Base-by-base conservation (phyloP, 2,329 filamentous ascomycete species). In the Furcasterigmium furcatum region DNA sequence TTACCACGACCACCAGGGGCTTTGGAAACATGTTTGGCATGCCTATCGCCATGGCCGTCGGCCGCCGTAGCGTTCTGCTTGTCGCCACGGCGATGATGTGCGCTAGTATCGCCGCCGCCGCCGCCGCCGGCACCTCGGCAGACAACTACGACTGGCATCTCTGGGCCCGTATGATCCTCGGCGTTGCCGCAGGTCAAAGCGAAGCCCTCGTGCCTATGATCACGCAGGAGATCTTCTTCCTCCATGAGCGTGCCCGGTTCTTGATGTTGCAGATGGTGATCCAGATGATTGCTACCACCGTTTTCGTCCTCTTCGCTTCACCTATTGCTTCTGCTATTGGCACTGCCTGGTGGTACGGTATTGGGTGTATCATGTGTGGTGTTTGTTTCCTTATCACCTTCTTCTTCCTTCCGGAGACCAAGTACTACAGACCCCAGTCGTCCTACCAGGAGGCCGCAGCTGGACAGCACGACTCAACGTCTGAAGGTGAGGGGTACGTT, bases 161-260 rank as follows among this genome's bases (percentile, higher is more conserved):
- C 19, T 62, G 53, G 2, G 59, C 62, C 2, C 60, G 68, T 3
- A 63, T 66, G 58, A 35, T 71, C 0, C 53, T 71, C 7, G 66
- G 65, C 1, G 46, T 72, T 5, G 62, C 66, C 3, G 66, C 67
- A 5, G 68, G 67, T 7, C 67, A 71, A 49, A 68, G 64, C 41
- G 68, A 71, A 46, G 66, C 68, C 4, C 54, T 72, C 4, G 62
- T 68, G 3, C 68, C 67, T 0, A 61, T 72, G 61, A 69, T 72
- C 25, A 47, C 54, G 19, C 56, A 70, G 52, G 65, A 70, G 44
- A 59, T 71, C 12, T 69, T 70, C 50, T 74, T 73, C 47, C 52
- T 73, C 0, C 70, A 73, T 52, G 70, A 73, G 52, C 57, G 70
- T 5, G 66, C 65, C 34, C 41, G 45, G 2, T 68, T 56, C 27